A percentile compares a stretch with the other conserved stretches of the same genome.
These are phyloP conservation scores for Chaetomium strumarium DNA, from an alignment of 2,329 filamentous ascomycete genomes.

Conservation along the genomic window DNA sequence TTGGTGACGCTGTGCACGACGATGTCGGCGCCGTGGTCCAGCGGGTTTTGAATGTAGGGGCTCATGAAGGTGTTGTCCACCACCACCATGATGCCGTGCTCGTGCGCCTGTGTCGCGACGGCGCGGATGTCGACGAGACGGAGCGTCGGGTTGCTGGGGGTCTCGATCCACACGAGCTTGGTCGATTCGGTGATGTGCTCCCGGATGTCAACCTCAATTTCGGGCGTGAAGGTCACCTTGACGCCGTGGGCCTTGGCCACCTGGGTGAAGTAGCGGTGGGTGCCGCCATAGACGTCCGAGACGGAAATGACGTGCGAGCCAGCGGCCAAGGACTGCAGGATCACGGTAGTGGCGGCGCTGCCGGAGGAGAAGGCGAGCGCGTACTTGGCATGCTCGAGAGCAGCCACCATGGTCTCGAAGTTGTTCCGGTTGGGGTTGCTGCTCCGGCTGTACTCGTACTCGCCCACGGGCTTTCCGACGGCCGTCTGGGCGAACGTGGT, in stretches of 20 bases:
- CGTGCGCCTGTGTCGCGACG: slow-evolving; percentile 75
- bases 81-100: slow-evolving; percentile 88
- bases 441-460: slow-evolving; percentile 89
- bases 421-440: slow-evolving; percentile 93
- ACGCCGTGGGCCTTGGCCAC: slow-evolving; percentile 93
- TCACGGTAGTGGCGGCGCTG: slow-evolving; percentile 85
- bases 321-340: slow-evolving; percentile 85
- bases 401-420: slow-evolving; percentile 87
- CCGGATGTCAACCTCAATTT: slow-evolving; percentile 82
- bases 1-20: slow-evolving; percentile 97
- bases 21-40: slow-evolving; percentile 92
- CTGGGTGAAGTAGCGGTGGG: slow-evolving; percentile 97
- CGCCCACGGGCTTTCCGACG: slow-evolving; percentile 80
- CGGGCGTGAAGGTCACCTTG: slow-evolving; percentile 86
- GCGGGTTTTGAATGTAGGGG: slow-evolving; percentile 93
- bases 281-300: slow-evolving; percentile 96
- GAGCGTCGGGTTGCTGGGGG: slow-evolving; percentile 89
- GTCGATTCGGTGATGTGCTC: slow-evolving; percentile 83
- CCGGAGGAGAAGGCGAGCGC: slow-evolving; percentile 93
- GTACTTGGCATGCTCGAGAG: slow-evolving; percentile 86
- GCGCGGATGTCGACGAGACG: slow-evolving; percentile 87
- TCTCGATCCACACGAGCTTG: slow-evolving; percentile 95
- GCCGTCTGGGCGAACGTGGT: slow-evolving; percentile 92
- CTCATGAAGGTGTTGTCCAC: slow-evolving; percentile 98
- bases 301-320: slow-evolving; percentile 95